A percentile compares a stretch with the other conserved stretches of the same genome.
These are phyloP conservation scores for Boletus subparvulus DNA, from an alignment of 768 basidiomycete genomes.

Conservation along the genomic window DNA sequence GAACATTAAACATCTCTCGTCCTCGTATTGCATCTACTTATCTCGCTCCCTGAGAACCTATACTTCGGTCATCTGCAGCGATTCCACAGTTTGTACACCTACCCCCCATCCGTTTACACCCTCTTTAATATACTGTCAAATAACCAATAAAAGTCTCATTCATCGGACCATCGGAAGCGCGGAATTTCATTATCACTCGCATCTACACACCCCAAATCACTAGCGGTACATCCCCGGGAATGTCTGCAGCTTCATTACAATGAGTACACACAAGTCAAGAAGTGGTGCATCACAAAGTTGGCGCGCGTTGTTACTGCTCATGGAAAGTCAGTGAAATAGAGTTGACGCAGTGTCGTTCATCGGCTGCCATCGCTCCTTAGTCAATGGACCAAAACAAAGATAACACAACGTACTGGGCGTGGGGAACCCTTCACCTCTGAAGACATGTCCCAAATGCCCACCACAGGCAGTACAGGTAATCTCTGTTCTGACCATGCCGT, in stretches of 20 bases:
- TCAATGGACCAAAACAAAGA: neutral
- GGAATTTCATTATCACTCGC: neutral
- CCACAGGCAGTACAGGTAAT: slow-evolving; percentile 90
- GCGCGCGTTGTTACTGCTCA: slow-evolving; percentile 27
- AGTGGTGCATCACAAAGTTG: neutral
- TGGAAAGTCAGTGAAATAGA: slow-evolving; percentile 81
- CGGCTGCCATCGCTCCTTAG: slow-evolving; percentile 44
- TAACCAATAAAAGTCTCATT: slow-evolving; percentile 10
- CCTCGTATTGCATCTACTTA: slow-evolving; percentile 3
- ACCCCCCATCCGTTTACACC: slow-evolving; percentile 17
- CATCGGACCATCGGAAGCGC: neutral
- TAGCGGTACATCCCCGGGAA: too few species aligned
- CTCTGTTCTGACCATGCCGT: slow-evolving; percentile 74
- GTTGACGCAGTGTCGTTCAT: slow-evolving; percentile 90
- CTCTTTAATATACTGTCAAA: slow-evolving; percentile 24
- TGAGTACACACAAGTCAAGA: too few species aligned
- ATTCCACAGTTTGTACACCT: slow-evolving; percentile 23
- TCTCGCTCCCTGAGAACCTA: slow-evolving; percentile 3
- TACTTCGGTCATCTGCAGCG: slow-evolving; percentile 13
- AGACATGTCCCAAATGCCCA: slow-evolving; percentile 93
- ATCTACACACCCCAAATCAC: neutral
- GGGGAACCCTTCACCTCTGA: slow-evolving; percentile 84
- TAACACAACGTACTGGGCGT: slow-evolving; percentile 63
- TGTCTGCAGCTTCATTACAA: too few species aligned
- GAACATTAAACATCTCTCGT: slow-evolving; percentile 23